phyloP scores from a whole-genome alignment of 257 asterid genomes.

The Solanum chmielewskii region DNA sequence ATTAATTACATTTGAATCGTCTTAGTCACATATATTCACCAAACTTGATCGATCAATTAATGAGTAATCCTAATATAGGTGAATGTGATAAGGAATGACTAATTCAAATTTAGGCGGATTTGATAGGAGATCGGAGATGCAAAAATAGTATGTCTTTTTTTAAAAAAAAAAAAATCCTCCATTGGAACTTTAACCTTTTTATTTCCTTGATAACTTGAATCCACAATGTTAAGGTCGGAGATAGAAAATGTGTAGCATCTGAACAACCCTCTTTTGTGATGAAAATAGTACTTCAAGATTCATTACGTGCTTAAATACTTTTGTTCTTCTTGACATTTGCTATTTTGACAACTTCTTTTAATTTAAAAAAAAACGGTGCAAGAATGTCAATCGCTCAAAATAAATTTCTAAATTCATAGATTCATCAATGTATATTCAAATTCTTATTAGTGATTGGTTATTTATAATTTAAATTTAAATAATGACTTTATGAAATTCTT shows the following conservation, averaged over 20 bases:
- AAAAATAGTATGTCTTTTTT: no score
- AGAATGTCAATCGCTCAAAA: not conserved
- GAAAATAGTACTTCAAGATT: not conserved
- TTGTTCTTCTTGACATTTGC: not conserved
- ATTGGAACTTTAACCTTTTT: no score
- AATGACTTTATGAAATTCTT: not conserved
- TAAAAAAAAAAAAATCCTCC: not conserved
- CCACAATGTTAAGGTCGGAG: no score
- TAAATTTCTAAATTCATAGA: not conserved
- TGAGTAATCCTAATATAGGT: not conserved
- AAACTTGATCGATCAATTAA: not conserved
- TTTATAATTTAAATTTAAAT: not conserved
- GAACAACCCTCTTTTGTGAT: not conserved
- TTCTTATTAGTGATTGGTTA: not conserved
- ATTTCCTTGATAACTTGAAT: no score
- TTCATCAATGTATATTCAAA: not conserved
- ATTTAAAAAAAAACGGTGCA: not conserved
- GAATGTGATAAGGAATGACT: not conserved
- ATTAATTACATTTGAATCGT: not conserved
- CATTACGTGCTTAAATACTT: not conserved
- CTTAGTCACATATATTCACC: not conserved
- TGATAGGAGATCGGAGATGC: not conserved
- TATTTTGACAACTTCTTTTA: not conserved
- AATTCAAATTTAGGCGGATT: not conserved
- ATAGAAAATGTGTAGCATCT: no score